These are phyloP conservation scores for Rheum nobile DNA, from an alignment of 148 eudicot species.

Conservation along the genomic window DNA sequence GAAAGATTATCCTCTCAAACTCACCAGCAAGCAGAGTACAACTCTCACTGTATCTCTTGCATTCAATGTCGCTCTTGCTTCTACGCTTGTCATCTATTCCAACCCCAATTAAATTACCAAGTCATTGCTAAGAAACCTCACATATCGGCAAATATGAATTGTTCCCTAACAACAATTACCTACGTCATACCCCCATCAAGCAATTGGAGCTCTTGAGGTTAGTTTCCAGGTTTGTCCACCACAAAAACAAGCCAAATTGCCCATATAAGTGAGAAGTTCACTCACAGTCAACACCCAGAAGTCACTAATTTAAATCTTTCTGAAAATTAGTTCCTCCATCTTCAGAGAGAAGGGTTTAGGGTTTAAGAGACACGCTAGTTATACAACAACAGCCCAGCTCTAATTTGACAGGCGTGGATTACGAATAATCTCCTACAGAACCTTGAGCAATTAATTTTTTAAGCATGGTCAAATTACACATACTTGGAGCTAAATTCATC, in stretches of 20 bases:
- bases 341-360: conserved; percentile 10
- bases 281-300: background rate
- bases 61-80: no score
- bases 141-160: no score
- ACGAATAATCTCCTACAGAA: background rate
- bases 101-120: background rate
- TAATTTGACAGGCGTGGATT: no score
- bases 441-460: background rate
- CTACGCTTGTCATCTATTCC: no score
- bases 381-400: no score
- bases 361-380: conserved; percentile 16
- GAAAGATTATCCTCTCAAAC: background rate
- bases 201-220: background rate
- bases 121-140: background rate
- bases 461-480: background rate
- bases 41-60: background rate
- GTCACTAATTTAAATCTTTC: background rate
- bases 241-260: background rate
- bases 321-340: background rate
- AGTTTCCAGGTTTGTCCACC: background rate
- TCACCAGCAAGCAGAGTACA: background rate
- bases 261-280: background rate
- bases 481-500: background rate
- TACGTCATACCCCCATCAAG: no score
- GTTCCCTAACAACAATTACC: no score